A percentile compares a stretch with the other conserved stretches of the same genome.
Evolutionary conservation across 495 filamentous ascomycete species (phyloP).

Genomic region (Penicillium angulare): DNA sequence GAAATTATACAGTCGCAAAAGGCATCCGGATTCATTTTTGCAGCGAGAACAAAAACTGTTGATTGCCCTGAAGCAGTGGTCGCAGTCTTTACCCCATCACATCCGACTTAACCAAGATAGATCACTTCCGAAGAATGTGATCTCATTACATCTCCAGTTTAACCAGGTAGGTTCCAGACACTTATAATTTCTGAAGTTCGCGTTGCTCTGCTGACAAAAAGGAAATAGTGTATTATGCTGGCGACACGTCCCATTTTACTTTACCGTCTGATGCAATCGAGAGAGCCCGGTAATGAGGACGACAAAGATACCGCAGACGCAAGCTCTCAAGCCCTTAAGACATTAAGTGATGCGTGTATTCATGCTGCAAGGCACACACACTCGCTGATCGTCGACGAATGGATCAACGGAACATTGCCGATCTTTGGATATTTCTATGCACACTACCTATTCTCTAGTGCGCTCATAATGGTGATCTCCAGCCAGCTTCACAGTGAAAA

Average conservation of each 20-base stretch:
- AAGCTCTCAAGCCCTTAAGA: slow-evolving; percentile 18
- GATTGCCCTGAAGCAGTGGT: slow-evolving; percentile 28
- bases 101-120: slow-evolving; percentile 19
- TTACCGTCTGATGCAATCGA: slow-evolving; percentile 22
- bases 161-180: slow-evolving; percentile 23
- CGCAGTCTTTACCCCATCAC: slow-evolving; percentile 25
- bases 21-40: slow-evolving; percentile 21
- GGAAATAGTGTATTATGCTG: slow-evolving; percentile 29
- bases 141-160: slow-evolving; percentile 33
- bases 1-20: slow-evolving; percentile 28
- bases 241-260: slow-evolving; percentile 32
- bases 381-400: slow-evolving; percentile 33
- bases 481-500: slow-evolving; percentile 23
- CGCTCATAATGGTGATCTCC: slow-evolving; percentile 31
- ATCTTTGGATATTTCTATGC: slow-evolving; percentile 36
- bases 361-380: slow-evolving; percentile 29
- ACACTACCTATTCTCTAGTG: slow-evolving; percentile 34
- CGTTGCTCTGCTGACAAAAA: slow-evolving; percentile 2
- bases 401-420: slow-evolving; percentile 32
- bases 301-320: slow-evolving; percentile 14
- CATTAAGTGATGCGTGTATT: slow-evolving; percentile 33
- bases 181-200: background rate
- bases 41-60: slow-evolving; percentile 31
- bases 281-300: background rate
- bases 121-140: slow-evolving; percentile 20